Base-by-base conservation (phyloP, 805 yeast species). In the Saccharomycopsis olivae region DNA sequence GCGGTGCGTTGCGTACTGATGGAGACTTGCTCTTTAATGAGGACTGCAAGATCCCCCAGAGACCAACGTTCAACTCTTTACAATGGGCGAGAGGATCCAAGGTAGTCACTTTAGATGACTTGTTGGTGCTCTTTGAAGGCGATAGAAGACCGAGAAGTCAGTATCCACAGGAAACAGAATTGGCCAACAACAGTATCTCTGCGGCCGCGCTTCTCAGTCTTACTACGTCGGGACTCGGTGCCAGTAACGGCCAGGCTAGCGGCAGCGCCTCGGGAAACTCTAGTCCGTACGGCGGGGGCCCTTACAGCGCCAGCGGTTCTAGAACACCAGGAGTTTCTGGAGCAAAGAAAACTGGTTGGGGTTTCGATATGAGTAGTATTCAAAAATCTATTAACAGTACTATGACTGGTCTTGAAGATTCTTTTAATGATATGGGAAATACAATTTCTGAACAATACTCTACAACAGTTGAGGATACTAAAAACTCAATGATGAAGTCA, bases 71-170 rank as follows among this genome's bases (percentile, higher is more conserved):
- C 5, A 74, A 86, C 28, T 72, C 92, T 0, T 64, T 83, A 33
- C 89, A 80, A 56, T 83, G 96, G 92, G 84, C 92, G 5, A 74
- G 79, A 49, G 96, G 96, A 2, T 62, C 80, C 0, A 73, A 74
- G 15, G 66, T 69, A 46, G 68, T 79, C n/a, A 62, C 76, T 2
- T 56, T 69, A 17, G 65, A 68, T 1, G 94, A 84, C 46, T 64
- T 92, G 38, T 78, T 81, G 43, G 40, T 53, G 10, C 53, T 85
- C 33, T 66, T 89, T 29, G 84, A 82, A 4, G 96, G 96, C 1
- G 78, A 78, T 0, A 72, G 74, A 39, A 69, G 95, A 47, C 75
- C 79, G 33, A 61, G 68, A 16, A 65, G 78, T 1, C 76, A 73
- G 52, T 66, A 68, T 39, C 37, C 34, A 6, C 62, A 65, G 20